Percentiles rank a stretch among this genome's conserved stretches.
phyloP scores from a whole-genome alignment of 371 early-diverging fungal genomes.

The Apophysomyces elegans region DNA sequence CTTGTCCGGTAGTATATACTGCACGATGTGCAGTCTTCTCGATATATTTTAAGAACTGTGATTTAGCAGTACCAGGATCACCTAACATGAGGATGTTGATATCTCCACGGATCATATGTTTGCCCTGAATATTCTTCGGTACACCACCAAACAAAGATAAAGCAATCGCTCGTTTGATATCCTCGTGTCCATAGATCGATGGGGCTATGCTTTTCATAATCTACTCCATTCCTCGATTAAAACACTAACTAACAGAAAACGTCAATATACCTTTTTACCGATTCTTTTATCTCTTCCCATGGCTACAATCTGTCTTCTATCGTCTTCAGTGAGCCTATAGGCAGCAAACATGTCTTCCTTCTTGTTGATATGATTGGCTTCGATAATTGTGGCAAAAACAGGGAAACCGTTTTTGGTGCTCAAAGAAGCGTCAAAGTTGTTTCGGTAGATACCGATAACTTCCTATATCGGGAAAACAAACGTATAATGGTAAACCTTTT shows the following conservation, averaged over 20 bases:
- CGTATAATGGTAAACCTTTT: not conserved
- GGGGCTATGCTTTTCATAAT: slow-evolving; percentile 98
- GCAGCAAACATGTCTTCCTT: slow-evolving; percentile 89
- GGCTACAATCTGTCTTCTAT: slow-evolving; percentile 81
- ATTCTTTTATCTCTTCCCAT: slow-evolving; percentile 85
- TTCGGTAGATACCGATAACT: slow-evolving; percentile 97
- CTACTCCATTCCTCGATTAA: slow-evolving; percentile 30
- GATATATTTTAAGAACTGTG: slow-evolving; percentile 98
- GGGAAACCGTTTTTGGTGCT: slow-evolving; percentile 98
- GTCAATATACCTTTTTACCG: slow-evolving; percentile 64
- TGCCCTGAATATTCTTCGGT: slow-evolving; percentile 90
- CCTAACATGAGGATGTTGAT: slow-evolving; percentile 99
- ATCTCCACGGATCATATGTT: slow-evolving; percentile 97
- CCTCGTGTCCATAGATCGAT: slow-evolving; percentile 98
- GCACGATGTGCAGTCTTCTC: slow-evolving; percentile 96
- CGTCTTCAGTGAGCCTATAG: slow-evolving; percentile 90
- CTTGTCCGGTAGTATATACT: slow-evolving; percentile 99
- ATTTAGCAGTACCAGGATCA: slow-evolving; percentile 99
- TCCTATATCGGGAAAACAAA: slow-evolving; percentile 52
- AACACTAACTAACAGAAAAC: not conserved
- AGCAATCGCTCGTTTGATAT: slow-evolving; percentile 96
- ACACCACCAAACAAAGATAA: slow-evolving; percentile 98
- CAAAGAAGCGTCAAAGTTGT: slow-evolving; percentile 91
- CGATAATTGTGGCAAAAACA: slow-evolving; percentile 96
- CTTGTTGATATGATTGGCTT: slow-evolving; percentile 92